These are phyloP conservation scores for Boletellus deceptivus DNA, from an alignment of 1,284 basidiomycete genomes.

Conservation along the genomic window DNA sequence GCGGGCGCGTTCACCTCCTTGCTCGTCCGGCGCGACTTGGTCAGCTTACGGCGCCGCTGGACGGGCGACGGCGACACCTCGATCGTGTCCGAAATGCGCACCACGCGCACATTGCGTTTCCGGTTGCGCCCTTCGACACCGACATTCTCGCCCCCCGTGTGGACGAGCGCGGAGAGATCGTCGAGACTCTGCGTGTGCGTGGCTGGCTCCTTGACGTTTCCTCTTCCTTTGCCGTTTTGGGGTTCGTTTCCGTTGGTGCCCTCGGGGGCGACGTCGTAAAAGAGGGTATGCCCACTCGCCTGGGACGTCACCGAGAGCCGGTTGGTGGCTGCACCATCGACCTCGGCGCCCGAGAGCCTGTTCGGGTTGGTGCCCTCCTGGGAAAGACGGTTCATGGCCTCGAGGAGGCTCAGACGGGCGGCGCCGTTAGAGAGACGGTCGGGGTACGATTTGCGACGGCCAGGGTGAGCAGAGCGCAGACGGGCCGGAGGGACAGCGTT, in stretches of 20 bases:
- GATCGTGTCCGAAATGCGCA: conserved; percentile 27
- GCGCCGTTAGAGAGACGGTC: conserved; percentile 23
- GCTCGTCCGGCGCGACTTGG: conserved; percentile 19
- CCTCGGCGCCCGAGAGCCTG: conserved; percentile 16
- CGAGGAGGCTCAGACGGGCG: conserved; percentile 27
- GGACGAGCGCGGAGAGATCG: conserved; percentile 16
- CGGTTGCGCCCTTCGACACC: not conserved
- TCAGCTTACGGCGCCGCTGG: conserved; percentile 24
- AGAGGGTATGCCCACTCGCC: conserved; percentile 27
- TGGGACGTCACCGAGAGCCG: conserved; percentile 26
- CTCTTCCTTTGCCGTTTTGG: not conserved
- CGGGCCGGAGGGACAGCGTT: no score
- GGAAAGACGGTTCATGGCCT: conserved; percentile 31
- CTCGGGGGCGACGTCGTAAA: conserved; percentile 22
- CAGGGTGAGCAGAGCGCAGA: no score
- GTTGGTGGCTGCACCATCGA: conserved; percentile 3
- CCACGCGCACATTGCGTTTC: conserved; percentile 22
- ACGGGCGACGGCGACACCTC: conserved; percentile 19
- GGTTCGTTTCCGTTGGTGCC: not conserved
- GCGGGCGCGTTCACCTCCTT: no score
- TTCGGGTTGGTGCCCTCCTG: conserved; percentile 11
- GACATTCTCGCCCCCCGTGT: conserved; percentile 17
- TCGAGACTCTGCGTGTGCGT: conserved; percentile 28
- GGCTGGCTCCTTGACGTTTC: not conserved
- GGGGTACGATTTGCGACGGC: conserved; percentile 26